Percentiles rank a stretch among this genome's conserved stretches.
These are phyloP conservation scores for Carex sylvatica DNA, from an alignment of 202 grass and related monocot genomes.

Conservation along the genomic window DNA sequence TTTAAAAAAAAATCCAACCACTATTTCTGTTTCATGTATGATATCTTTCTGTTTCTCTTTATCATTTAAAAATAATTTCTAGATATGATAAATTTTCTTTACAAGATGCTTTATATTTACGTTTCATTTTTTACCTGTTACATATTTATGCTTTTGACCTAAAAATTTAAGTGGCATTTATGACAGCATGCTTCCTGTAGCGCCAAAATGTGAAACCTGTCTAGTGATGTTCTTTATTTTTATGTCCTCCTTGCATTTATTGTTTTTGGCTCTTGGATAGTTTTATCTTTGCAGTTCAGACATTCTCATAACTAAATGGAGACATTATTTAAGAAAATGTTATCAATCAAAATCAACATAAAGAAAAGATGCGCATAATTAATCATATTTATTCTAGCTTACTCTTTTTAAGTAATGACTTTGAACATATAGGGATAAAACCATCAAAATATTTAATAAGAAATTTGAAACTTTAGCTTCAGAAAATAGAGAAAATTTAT, in stretches of 20 bases:
- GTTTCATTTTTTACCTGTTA: background rate
- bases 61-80: too few relatives aligned
- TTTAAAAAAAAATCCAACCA: too few relatives aligned
- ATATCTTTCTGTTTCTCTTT: too few relatives aligned
- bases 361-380: background rate
- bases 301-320: background rate
- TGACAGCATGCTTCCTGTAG: background rate
- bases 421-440: background rate
- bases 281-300: background rate
- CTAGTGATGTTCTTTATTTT: background rate
- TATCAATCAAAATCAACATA: background rate
- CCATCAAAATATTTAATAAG: too few relatives aligned
- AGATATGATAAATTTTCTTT: too few relatives aligned
- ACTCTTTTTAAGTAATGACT: background rate
- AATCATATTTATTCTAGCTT: background rate
- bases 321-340: background rate
- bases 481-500: background rate
- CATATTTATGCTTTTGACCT: conserved; percentile 12
- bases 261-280: background rate
- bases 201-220: background rate
- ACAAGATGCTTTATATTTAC: too few relatives aligned
- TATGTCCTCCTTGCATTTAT: background rate
- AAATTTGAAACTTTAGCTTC: too few relatives aligned
- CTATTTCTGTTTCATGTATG: too few relatives aligned
- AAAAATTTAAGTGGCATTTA: conserved; percentile 21